Evolutionary conservation across 1,284 basidiomycete genomes (phyloP).

Genomic region (Puccinia horiana): DNA sequence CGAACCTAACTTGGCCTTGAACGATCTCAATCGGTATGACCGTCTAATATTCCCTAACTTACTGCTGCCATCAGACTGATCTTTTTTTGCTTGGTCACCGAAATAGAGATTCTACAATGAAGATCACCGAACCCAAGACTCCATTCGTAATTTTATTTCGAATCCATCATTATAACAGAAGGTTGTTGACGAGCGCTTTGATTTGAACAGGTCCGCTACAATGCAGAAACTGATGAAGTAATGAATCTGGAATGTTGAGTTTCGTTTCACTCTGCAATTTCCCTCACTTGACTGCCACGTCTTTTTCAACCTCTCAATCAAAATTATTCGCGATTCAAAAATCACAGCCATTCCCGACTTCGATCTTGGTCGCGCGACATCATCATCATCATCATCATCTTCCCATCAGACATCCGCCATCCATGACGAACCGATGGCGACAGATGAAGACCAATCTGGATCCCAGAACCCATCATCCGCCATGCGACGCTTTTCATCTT

Average conservation of each 20-base stretch:
- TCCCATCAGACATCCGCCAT: neutral
- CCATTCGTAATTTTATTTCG: conserved; percentile 28
- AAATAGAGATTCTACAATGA: conserved; percentile 45
- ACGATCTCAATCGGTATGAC: conserved; percentile 42
- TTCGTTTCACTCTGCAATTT: neutral
- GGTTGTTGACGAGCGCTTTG: neutral
- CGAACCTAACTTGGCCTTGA: conserved; percentile 47
- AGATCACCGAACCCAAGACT: conserved; percentile 48
- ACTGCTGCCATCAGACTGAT: neutral
- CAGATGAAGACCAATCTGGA: neutral
- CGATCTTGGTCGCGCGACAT: conserved; percentile 33
- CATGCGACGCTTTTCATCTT: conserved; percentile 28
- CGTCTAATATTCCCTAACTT: neutral
- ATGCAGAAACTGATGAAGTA: conserved; percentile 47
- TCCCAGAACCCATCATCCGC: neutral
- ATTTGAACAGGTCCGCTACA: conserved; percentile 40
- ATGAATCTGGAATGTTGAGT: conserved; percentile 44
- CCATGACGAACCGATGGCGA: conserved; percentile 11
- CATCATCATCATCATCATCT: neutral
- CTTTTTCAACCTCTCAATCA: neutral
- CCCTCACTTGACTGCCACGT: neutral
- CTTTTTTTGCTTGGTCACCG: neutral
- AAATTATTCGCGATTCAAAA: neutral
- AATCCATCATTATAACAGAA: neutral
- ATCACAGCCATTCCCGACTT: conserved; percentile 42